These are phyloP conservation scores for Hymenoscyphus occultus DNA, from an alignment of 2,329 filamentous ascomycete species.

Conservation along the genomic window DNA sequence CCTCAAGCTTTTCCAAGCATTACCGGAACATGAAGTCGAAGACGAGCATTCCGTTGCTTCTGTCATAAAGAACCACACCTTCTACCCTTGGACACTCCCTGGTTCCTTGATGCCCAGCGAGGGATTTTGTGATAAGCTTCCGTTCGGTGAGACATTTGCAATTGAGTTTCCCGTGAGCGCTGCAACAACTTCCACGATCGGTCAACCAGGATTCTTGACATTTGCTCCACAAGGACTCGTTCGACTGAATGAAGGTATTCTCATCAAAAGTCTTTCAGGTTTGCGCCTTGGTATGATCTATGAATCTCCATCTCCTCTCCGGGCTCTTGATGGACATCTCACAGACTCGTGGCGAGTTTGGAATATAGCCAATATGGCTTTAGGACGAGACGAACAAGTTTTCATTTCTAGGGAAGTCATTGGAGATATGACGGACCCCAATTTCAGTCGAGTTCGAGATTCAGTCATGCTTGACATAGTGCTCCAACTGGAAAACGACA, in stretches of 20 bases:
- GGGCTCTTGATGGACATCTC: slow-evolving; percentile 36
- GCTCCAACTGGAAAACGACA: slow-evolving; percentile 44
- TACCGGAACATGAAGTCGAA: background rate
- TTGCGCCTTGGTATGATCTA: slow-evolving; percentile 65
- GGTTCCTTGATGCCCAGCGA: slow-evolving; percentile 68
- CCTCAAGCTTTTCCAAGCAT: background rate
- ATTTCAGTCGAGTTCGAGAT: slow-evolving; percentile 78
- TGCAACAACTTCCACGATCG: slow-evolving; percentile 21
- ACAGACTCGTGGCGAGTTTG: slow-evolving; percentile 66
- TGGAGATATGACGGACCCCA: slow-evolving; percentile 74
- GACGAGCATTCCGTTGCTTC: background rate
- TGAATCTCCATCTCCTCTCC: slow-evolving; percentile 46
- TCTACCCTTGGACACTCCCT: slow-evolving; percentile 93
- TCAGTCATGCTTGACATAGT: slow-evolving; percentile 70
- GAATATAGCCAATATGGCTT: slow-evolving; percentile 73
- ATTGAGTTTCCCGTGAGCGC: slow-evolving; percentile 59
- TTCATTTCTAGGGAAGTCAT: slow-evolving; percentile 75
- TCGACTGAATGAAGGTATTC: slow-evolving; percentile 46
- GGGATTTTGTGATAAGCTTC: slow-evolving; percentile 72
- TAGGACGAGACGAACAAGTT: slow-evolving; percentile 86
- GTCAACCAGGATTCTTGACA: slow-evolving; percentile 42
- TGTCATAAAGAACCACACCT: slow-evolving; percentile 73
- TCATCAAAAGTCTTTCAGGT: slow-evolving; percentile 52
- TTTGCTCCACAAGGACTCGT: slow-evolving; percentile 48
- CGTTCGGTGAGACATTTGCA: slow-evolving; percentile 65